Conservation (phyloP, 768 basidiomycete species). For the Boletus huronensis region DNA sequence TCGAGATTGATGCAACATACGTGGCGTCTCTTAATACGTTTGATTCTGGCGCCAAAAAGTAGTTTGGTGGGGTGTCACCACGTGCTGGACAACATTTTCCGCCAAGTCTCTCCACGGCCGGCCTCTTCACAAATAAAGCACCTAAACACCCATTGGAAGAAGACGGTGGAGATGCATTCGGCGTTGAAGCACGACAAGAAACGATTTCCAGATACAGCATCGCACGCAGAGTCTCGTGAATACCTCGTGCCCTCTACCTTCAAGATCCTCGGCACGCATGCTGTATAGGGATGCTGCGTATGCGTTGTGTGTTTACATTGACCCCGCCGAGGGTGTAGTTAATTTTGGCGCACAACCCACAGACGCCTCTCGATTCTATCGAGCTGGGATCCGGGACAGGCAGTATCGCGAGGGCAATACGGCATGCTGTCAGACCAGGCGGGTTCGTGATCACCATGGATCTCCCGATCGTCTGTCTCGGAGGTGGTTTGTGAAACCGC, state of each 20-base stretch:
- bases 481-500: slow-evolving; percentile 41
- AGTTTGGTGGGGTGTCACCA: neutral
- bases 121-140: neutral
- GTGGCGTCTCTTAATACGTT: neutral
- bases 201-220: slow-evolving; percentile 73
- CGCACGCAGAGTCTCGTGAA: slow-evolving; percentile 78
- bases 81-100: slow-evolving; percentile 34
- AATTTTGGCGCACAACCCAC: slow-evolving; percentile 36
- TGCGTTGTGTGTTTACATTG: slow-evolving; percentile 51
- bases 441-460: slow-evolving; percentile 38
- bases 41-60: neutral
- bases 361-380: slow-evolving; percentile 39
- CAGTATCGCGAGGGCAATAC: slow-evolving; percentile 22
- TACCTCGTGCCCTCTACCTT: slow-evolving; percentile 13
- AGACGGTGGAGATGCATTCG: slow-evolving; percentile 17
- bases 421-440: neutral
- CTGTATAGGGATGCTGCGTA: slow-evolving; percentile 67
- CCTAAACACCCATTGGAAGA: neutral
- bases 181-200: slow-evolving; percentile 40
- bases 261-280: neutral
- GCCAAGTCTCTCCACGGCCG: slow-evolving; percentile 32
- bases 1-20: neutral
- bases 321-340: slow-evolving; percentile 23
- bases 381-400: slow-evolving; percentile 55
- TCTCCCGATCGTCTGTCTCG: slow-evolving; percentile 54